These are phyloP conservation scores for Zygosaccharomyces bailii DNA, from an alignment of 805 yeast species.

Conservation along the genomic window DNA sequence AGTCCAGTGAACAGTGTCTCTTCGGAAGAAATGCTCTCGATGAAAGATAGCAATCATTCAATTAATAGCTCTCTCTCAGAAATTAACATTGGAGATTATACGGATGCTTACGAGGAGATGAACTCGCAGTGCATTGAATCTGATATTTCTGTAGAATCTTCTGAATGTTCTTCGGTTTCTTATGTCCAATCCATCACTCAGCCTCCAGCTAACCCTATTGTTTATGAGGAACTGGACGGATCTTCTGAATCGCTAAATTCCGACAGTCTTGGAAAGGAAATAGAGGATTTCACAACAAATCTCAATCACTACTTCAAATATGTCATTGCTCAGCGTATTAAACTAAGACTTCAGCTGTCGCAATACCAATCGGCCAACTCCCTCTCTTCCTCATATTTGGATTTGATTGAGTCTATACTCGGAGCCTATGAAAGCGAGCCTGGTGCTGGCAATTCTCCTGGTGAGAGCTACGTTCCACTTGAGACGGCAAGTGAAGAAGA, in stretches of 20 bases:
- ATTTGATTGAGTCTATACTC: constrained; percentile 15
- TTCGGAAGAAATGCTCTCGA: constrained; percentile 7
- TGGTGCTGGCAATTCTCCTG: constrained; percentile 8
- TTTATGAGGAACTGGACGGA: background rate
- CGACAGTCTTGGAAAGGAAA: background rate
- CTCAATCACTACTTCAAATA: constrained; percentile 28
- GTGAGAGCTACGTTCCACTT: constrained; percentile 1
- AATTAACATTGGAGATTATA: constrained; percentile 6
- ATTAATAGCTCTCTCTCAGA: background rate
- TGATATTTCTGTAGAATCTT: background rate
- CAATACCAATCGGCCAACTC: constrained; percentile 22
- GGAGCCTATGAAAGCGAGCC: constrained; percentile 17
- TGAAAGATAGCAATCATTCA: background rate
- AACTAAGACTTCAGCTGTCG: constrained; percentile 28
- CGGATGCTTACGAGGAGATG: constrained; percentile 10
- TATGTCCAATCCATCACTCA: background rate
- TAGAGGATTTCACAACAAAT: constrained; percentile 8
- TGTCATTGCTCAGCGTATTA: constrained; percentile 29
- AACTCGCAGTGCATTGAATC: background rate
- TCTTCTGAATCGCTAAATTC: background rate
- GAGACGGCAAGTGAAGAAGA: constrained; percentile 11
- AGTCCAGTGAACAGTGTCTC: constrained; percentile 11
- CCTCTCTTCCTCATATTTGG: constrained; percentile 12
- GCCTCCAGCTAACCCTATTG: background rate
- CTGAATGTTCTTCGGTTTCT: background rate